Evolutionary conservation across 2,329 filamentous ascomycete genomes (phyloP).

Genomic region (Trichoderma guizhouense): DNA sequence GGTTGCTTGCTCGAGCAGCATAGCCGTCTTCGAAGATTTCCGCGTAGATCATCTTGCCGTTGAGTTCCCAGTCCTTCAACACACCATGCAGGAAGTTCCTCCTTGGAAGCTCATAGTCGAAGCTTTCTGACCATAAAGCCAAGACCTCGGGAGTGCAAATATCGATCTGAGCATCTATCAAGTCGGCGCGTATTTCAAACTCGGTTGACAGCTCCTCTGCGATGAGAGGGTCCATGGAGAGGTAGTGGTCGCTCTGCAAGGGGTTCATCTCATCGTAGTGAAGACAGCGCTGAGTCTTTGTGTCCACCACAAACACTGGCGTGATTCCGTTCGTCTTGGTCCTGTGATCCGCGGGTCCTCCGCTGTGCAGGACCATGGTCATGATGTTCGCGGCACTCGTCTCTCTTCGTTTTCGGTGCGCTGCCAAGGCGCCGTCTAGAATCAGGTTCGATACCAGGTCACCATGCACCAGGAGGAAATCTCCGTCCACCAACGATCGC

Average conservation of each 20-base stretch:
- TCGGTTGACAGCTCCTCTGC: conserved; percentile 66
- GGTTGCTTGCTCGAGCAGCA: conserved; percentile 77
- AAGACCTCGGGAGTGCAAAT: conserved; percentile 96
- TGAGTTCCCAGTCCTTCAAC: conserved; percentile 93
- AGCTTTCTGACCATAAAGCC: conserved; percentile 94
- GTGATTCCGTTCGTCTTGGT: conserved; percentile 73
- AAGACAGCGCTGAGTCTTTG: conserved; percentile 73
- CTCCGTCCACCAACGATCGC: conserved; percentile 77
- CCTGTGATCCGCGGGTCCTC: conserved; percentile 65
- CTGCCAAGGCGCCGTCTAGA: conserved; percentile 73
- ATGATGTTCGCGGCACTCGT: conserved; percentile 94
- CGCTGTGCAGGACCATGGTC: conserved; percentile 87
- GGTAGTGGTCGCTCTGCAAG: conserved; percentile 59
- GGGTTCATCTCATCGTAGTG: conserved; percentile 92
- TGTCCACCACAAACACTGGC: conserved; percentile 84
- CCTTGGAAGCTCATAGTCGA: conserved; percentile 88
- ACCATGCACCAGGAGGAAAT: conserved; percentile 90
- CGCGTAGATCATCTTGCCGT: conserved; percentile 93
- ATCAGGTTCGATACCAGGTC: conserved; percentile 88
- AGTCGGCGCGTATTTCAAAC: conserved; percentile 78
- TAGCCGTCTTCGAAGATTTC: conserved; percentile 82
- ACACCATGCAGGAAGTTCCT: conserved; percentile 89
- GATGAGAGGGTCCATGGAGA: conserved; percentile 76
- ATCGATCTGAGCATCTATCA: conserved; percentile 93
- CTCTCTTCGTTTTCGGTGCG: conserved; percentile 75